Conservation (phyloP, 345 rosid species). For the Ricinus communis region DNA sequence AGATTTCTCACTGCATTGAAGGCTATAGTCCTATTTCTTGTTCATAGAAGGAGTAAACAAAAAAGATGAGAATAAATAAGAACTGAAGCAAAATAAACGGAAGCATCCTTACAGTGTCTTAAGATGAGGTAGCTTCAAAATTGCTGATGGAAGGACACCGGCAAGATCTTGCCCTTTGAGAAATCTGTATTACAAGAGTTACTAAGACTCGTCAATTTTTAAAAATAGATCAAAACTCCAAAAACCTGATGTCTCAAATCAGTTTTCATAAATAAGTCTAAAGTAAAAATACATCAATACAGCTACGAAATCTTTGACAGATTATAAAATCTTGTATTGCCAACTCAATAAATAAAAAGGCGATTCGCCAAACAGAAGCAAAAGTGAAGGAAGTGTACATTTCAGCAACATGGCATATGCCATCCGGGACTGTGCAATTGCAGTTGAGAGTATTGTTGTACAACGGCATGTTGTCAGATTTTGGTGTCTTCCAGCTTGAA, state of each 20-base stretch:
- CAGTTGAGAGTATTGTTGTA: constrained; percentile 32
- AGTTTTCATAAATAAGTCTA: no score
- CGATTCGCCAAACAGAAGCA: not conserved
- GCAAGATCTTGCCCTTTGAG: constrained; percentile 27
- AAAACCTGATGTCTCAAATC: no score
- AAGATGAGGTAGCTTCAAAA: constrained; percentile 21
- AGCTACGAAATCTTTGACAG: no score
- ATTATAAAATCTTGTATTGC: no score
- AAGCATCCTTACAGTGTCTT: constrained; percentile 21
- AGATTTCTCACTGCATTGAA: no score
- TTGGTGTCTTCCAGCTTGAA: constrained; percentile 9
- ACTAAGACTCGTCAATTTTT: not conserved
- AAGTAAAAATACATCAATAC: no score
- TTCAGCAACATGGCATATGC: constrained; percentile 28
- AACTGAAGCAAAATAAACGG: not conserved
- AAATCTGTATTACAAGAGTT: constrained; percentile 7
- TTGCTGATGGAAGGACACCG: constrained; percentile 30
- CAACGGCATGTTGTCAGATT: not conserved
- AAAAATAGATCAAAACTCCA: no score
- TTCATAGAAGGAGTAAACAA: no score
- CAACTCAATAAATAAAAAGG: not conserved
- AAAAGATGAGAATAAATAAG: no score
- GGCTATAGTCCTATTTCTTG: no score
- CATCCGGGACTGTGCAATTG: constrained; percentile 22
- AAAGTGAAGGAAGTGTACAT: constrained; percentile 14